Evolutionary conservation across 352 stramenopile genomes (phyloP).

Genomic region (Pythium myriotylum): DNA sequence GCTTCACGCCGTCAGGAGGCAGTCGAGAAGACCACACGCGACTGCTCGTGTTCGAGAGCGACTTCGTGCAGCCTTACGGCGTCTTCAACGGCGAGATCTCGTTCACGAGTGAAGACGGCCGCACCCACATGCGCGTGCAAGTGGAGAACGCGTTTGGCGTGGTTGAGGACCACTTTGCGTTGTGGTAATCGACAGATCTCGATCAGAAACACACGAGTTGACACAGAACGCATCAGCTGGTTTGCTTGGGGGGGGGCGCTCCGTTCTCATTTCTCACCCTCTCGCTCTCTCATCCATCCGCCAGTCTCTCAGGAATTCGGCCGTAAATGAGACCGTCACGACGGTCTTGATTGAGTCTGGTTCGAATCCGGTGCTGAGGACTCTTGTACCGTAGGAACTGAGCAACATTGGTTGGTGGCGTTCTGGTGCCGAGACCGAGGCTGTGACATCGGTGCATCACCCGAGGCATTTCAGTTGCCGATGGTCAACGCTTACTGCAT

Average conservation of each 20-base stretch:
- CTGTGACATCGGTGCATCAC: slow-evolving; percentile 25
- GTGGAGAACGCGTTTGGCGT: slow-evolving; percentile 45
- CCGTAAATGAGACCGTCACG: too few relatives aligned
- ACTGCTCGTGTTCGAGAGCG: slow-evolving; percentile 34
- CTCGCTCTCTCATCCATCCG: too few relatives aligned
- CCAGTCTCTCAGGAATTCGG: too few relatives aligned
- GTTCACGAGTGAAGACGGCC: slow-evolving; percentile 20
- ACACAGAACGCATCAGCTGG: slow-evolving; percentile 5
- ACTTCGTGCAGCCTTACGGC: slow-evolving; percentile 51
- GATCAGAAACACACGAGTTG: too few relatives aligned
- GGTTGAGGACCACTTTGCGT: slow-evolving; percentile 43
- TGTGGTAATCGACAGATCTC: slow-evolving; percentile 31
- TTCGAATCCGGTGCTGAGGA: too few relatives aligned
- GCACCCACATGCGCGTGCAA: slow-evolving; percentile 18
- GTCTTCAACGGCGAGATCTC: slow-evolving; percentile 24
- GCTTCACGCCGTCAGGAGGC: slow-evolving; percentile 34
- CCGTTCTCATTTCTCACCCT: too few relatives aligned
- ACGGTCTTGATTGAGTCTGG: not conserved
- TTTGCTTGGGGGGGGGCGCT: too few relatives aligned
- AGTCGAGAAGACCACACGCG: slow-evolving; percentile 37
- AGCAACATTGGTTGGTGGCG: not conserved
- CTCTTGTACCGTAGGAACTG: too few relatives aligned
- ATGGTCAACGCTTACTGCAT: not conserved
- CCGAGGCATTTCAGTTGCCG: too few relatives aligned
- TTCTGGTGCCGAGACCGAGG: slow-evolving; percentile 15